Base-by-base conservation (phyloP, 805 yeast species). In the Lachancea nothofagi region DNA sequence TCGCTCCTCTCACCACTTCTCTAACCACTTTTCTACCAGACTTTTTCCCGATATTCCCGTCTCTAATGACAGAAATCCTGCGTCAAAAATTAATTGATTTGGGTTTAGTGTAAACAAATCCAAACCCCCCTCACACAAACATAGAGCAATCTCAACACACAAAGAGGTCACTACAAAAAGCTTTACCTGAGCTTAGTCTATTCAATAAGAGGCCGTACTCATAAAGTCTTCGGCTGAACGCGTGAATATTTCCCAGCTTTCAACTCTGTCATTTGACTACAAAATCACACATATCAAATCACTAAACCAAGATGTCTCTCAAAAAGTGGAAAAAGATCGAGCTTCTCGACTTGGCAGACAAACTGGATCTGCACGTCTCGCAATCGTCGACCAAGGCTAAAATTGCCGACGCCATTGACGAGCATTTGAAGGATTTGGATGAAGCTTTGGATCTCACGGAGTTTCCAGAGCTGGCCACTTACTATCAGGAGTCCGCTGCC, bases 271-370 rank as follows among this genome's bases (percentile, higher is more conserved):
- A 23, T 10, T 10, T 8, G 10, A 10, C 10, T 23, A 8, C n/a
- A 5, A 9, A 7, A 36, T 36, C 29, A 17, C 34, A 23, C 10
- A 23, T 23, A 7, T 23, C 25, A 8, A 10, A 23, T 23, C 25
- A 8, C 10, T 23, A 23, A 7, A 19, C 7, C 33, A 15, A 10
- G 18, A 40, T 36, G 38, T 39, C 42, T 29, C 51, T 51, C 36
- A 42, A 42, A 10, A 53, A 45, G 36, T 48, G 59, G 59, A 54
- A 48, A 42, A 58, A 57, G 41, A 48, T 48, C 12, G 55, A 57
- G 28, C 40, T 57, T 30, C 32, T 57, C 14, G 61, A 57, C 34
- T 38, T 58, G 26, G 53, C 50, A 4, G 49, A 50, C 31, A 59
- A 51, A 38, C 43, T 56, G 21, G 49, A 48, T 23, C 15, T 57